Conservation (phyloP, 1,139 yeast species). For the Meyerozyma smithsonii region DNA sequence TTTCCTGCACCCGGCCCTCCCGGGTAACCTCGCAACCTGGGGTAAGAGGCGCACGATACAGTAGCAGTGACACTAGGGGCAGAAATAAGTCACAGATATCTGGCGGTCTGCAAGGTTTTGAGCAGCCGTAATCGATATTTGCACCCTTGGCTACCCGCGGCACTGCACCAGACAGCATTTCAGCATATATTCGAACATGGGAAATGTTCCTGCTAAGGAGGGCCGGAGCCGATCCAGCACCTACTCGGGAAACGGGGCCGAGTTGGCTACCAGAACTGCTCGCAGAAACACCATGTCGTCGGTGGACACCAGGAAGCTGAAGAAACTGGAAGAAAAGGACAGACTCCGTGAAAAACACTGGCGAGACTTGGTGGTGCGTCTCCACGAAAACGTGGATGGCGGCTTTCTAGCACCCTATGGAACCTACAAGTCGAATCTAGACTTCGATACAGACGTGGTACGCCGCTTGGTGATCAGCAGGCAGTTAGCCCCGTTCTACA, state of each 20-base stretch:
- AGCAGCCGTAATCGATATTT: no score
- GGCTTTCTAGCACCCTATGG: conserved; percentile 86
- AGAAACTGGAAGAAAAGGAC: conserved; percentile 48
- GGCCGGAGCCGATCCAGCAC: conserved; percentile 27
- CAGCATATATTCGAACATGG: no score
- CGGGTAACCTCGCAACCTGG: conserved; percentile 3
- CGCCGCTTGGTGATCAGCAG: conserved; percentile 57
- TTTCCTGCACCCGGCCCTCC: not conserved
- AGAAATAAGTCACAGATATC: no score
- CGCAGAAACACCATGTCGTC: conserved; percentile 20
- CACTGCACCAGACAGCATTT: not conserved
- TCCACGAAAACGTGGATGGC: conserved; percentile 66
- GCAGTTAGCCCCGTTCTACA: conserved; percentile 81
- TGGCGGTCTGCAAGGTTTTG: no score
- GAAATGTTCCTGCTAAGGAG: conserved; percentile 58
- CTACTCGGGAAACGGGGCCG: conserved; percentile 10
- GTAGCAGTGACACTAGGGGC: not conserved
- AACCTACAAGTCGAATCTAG: conserved; percentile 70
- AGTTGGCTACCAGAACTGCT: conserved; percentile 9
- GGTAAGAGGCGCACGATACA: conserved; percentile 1
- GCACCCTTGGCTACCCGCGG: no score
- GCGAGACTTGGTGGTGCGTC: conserved; percentile 51
- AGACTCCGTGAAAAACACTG: conserved; percentile 49
- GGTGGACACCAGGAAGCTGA: conserved; percentile 21
- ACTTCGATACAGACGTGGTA: conserved; percentile 69